Evolutionary conservation across 345 rosid species (phyloP), one percentile per base, ranked within the genome.

Genomic region (Psidium friedrichsthalianum): DNA sequence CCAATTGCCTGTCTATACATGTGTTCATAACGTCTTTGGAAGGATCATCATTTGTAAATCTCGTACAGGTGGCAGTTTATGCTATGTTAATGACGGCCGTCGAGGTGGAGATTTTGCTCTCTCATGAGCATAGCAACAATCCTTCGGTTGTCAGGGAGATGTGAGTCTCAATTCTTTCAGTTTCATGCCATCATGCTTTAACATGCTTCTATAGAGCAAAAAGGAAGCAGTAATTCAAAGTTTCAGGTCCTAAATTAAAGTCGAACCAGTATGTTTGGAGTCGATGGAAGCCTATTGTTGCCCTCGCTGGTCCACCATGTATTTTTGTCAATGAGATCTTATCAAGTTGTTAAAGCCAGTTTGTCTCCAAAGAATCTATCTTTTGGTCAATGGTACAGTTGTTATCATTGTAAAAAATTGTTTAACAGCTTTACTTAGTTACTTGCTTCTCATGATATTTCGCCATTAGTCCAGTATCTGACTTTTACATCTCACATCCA

Each of bases 71-170:
- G 55, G 96, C 94, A 29, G 91, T 90, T 82, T 92, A 86, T 89
- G 91, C 93, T 82, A 89, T 93, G 90, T 61, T 93, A 89, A 91
- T 87, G 87, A 93, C 92, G 27, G 93, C 90, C 76, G 89, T 92
- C 56, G 95, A 92, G 86, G 92, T 92, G 86, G 97, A 94, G 92
- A 85, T 83, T 52, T 91, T 93, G 92, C 94, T 94, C 42, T 91
- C 95, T 69, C 91, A 82, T 74, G 95, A 93, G 57, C 94, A 94
- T 87, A 87, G 86, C 74, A 88, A 87, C 87, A 88, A 89, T 83
- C 90, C 89, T 52, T 90, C 90, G 20, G 94, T 91, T 47, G 94
- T 90, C 85, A 88, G 84, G 85, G 88, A 90, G 49, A 92, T 92
- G 95, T 93, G 58, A 56, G 85, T 76, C 51, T 52, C 53, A 51